Conservation (phyloP, 2,329 filamentous ascomycete genomes). For the Helotiales sp. region DNA sequence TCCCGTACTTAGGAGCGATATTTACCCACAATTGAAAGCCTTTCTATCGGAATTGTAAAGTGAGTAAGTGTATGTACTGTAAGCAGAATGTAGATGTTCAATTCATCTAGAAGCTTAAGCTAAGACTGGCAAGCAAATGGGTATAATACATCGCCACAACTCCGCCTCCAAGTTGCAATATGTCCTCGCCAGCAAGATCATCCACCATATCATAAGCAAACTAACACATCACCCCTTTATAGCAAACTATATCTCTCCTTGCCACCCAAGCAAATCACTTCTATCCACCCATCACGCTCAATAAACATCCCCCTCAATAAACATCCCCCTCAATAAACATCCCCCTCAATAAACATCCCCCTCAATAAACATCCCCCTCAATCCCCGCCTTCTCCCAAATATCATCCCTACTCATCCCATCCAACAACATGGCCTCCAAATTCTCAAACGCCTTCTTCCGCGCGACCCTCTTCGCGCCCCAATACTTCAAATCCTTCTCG, state of each 20-base stretch:
- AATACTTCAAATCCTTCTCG: slow-evolving; percentile 52
- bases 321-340: no score
- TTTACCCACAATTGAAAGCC: no score
- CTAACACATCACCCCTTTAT: no score
- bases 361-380: slow-evolving; percentile 31
- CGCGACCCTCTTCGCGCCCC: slow-evolving; percentile 44
- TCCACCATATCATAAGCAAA: background rate
- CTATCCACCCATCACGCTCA: background rate
- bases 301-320: background rate
- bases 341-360: background rate
- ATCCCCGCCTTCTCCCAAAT: slow-evolving; percentile 50
- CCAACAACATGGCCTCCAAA: slow-evolving; percentile 49
- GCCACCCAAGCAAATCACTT: background rate
- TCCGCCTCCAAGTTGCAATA: background rate
- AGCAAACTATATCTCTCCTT: no score
- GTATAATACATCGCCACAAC: background rate
- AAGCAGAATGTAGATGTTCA: background rate
- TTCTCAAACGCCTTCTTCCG: slow-evolving; percentile 41
- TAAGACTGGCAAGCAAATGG: background rate
- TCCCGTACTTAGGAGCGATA: no score
- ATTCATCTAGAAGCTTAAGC: background rate
- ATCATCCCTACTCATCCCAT: slow-evolving; percentile 52
- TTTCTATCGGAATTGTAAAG: no score
- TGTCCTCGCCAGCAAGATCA: background rate
- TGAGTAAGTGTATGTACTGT: no score